Evolutionary conservation across 31 red algal species (phyloP).

Genomic region (Endocladia muricata): DNA sequence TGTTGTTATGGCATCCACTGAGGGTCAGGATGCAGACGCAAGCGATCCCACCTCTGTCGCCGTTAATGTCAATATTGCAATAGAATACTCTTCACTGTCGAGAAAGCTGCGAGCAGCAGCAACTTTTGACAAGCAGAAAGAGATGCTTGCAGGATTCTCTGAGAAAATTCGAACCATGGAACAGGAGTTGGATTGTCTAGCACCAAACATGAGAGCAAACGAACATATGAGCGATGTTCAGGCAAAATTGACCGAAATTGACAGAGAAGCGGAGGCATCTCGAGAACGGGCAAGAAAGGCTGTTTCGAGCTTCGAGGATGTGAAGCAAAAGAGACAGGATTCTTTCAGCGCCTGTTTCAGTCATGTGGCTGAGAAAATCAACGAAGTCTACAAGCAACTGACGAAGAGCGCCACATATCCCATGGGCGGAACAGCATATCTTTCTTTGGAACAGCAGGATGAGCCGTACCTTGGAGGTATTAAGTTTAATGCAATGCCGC

Average conservation of each 20-base stretch:
- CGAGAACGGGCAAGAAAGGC: constrained; percentile 58
- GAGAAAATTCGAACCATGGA: constrained; percentile 46
- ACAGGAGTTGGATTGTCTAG: constrained; percentile 71
- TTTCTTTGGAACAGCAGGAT: constrained; percentile 83
- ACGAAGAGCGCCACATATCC: constrained; percentile 78
- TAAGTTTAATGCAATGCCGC: constrained; percentile 96
- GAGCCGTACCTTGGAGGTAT: constrained; percentile 93
- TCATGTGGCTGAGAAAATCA: constrained; percentile 76
- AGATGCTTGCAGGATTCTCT: constrained; percentile 33
- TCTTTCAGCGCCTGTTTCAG: constrained; percentile 79
- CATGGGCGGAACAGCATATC: constrained; percentile 90
- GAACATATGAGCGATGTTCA: constrained; percentile 77
- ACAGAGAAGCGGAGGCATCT: constrained; percentile 67
- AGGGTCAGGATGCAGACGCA: constrained; percentile 35
- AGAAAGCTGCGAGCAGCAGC: constrained; percentile 41
- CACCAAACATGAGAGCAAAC: constrained; percentile 88
- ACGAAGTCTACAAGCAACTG: constrained; percentile 88
- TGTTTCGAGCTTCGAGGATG: constrained; percentile 52
- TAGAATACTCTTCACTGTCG: constrained; percentile 58
- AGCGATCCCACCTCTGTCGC: constrained; percentile 18
- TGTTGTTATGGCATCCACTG: constrained; percentile 23
- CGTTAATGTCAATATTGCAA: constrained; percentile 36
- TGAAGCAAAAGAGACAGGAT: constrained; percentile 63
- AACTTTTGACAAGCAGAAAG: constrained; percentile 56
- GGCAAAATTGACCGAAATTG: constrained; percentile 58